Conservation (phyloP, 768 basidiomycete species). For the Lactarius psammicola region DNA sequence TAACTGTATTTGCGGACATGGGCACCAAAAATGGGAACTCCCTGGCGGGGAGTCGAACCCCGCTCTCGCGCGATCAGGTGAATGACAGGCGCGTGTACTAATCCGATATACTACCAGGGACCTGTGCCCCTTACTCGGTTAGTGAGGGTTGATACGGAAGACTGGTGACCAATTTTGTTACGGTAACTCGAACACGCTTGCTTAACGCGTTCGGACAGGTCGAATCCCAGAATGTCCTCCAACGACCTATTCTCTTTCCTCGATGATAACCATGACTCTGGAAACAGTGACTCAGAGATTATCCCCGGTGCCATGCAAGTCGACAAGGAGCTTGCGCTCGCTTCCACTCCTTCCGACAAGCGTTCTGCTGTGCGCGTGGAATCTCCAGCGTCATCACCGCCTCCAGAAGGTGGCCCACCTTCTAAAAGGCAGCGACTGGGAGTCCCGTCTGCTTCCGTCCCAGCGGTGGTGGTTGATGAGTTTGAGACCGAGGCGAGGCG, state of each 20-base stretch:
- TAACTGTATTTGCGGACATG: too few relatives aligned
- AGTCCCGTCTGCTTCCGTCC: constrained; percentile 48
- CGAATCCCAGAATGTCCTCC: constrained; percentile 32
- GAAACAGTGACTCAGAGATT: constrained; percentile 40
- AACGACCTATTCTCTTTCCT: constrained; percentile 70
- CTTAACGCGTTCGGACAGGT: background rate
- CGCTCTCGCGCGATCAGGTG: constrained; percentile 35
- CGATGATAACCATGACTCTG: constrained; percentile 36
- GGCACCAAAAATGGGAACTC: constrained; percentile 14
- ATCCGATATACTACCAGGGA: constrained; percentile 31
- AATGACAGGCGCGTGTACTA: constrained; percentile 30
- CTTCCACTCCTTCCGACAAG: constrained; percentile 37
- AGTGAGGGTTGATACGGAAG: background rate
- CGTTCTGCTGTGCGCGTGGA: constrained; percentile 40
- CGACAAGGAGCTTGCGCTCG: constrained; percentile 31
- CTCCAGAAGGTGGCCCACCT: constrained; percentile 40
- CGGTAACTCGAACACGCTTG: background rate
- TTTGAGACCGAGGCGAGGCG: constrained; percentile 93
- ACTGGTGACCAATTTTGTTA: too few relatives aligned
- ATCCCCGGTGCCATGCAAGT: constrained; percentile 28
- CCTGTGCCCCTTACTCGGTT: background rate
- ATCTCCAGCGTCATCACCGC: constrained; percentile 24
- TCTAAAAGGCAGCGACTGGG: constrained; percentile 60
- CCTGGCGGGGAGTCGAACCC: constrained; percentile 40
- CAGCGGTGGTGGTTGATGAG: constrained; percentile 79